phyloP scores from a whole-genome alignment of 129 eudicot genomes.

The Arctium minus region DNA sequence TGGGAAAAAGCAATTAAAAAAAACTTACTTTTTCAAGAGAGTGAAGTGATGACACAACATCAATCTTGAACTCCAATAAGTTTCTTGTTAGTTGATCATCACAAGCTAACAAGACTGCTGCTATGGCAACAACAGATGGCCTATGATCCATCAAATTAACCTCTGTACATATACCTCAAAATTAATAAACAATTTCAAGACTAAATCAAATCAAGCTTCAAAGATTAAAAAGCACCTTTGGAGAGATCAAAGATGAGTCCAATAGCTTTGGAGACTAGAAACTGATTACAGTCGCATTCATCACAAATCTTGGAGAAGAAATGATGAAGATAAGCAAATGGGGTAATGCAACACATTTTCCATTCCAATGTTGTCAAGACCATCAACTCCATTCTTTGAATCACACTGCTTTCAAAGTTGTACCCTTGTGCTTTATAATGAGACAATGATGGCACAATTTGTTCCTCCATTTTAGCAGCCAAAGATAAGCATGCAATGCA shows the following conservation, averaged over 20 bases:
- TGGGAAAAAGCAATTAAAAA: not conserved
- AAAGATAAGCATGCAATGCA: conserved; percentile 75
- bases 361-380: conserved; percentile 65
- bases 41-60: conserved; percentile 44
- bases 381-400: conserved; percentile 63
- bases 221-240: conserved; percentile 39
- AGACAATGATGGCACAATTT: conserved; percentile 36
- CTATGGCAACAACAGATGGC: conserved; percentile 71
- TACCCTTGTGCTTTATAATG: conserved; percentile 34
- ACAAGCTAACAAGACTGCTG: conserved; percentile 64
- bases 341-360: conserved; percentile 61
- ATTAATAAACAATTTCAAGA: not conserved
- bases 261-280: conserved; percentile 28
- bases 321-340: conserved; percentile 61
- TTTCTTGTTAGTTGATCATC: conserved; percentile 43
- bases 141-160: conserved; percentile 50
- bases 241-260: conserved; percentile 44
- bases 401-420: conserved; percentile 30
- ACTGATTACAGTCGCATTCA: conserved; percentile 19
- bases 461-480: conserved; percentile 88
- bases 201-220: not conserved
- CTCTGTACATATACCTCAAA: conserved; percentile 42
- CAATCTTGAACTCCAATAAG: conserved; percentile 51
- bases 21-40: conserved; percentile 62
- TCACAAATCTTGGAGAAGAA: conserved; percentile 44